Evolutionary conservation across 805 yeast genomes (phyloP).

Genomic region (Candida maris): DNA sequence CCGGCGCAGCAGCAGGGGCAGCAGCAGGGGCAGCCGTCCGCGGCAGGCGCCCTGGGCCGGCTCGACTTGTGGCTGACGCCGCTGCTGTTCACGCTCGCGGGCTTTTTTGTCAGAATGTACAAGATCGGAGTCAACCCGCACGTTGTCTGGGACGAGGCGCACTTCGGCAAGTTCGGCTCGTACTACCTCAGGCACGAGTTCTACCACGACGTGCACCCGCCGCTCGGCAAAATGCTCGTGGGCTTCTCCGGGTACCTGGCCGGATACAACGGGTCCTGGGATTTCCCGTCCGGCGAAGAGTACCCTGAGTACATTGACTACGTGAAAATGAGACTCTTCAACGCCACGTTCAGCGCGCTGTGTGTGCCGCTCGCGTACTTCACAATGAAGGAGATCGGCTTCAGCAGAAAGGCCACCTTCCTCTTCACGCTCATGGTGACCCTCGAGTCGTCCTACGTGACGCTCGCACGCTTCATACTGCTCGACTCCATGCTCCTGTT

Average conservation of each 20-base stretch:
- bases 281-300: slow-evolving; percentile 74
- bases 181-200: slow-evolving; percentile 75
- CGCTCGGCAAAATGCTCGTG: slow-evolving; percentile 76
- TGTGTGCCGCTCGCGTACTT: slow-evolving; percentile 86
- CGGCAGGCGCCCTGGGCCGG: slow-evolving; percentile 13
- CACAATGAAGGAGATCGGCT: slow-evolving; percentile 75
- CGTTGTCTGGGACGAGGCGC: slow-evolving; percentile 98
- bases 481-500: slow-evolving; percentile 88
- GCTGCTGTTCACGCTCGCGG: slow-evolving; percentile 59
- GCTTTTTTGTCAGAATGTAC: slow-evolving; percentile 74
- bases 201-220: slow-evolving; percentile 86
- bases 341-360: slow-evolving; percentile 77
- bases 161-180: slow-evolving; percentile 86
- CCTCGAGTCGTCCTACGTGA: slow-evolving; percentile 78
- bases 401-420: slow-evolving; percentile 69
- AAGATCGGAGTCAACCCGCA: slow-evolving; percentile 64
- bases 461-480: slow-evolving; percentile 83
- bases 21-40: too few relatives aligned
- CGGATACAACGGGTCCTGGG: slow-evolving; percentile 86
- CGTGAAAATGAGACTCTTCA: slow-evolving; percentile 82
- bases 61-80: slow-evolving; percentile 44
- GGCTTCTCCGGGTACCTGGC: slow-evolving; percentile 77
- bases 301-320: slow-evolving; percentile 79
- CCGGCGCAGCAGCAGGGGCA: slow-evolving; percentile 5
- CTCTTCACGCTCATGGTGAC: slow-evolving; percentile 75